phyloP scores from a whole-genome alignment of 1,284 basidiomycete species.

The Meira nashicola region DNA sequence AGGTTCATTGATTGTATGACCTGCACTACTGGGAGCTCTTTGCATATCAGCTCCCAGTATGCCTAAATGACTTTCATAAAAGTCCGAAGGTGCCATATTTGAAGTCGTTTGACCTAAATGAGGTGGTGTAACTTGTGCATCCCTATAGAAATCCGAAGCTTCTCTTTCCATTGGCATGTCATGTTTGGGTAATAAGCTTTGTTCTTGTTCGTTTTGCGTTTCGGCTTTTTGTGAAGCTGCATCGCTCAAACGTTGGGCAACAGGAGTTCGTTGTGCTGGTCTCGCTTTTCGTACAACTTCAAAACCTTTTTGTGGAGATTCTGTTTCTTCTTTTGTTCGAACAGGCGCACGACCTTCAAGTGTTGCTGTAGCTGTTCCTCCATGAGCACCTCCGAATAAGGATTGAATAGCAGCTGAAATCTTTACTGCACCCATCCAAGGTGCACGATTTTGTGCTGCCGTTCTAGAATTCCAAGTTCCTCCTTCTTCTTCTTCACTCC shows the following conservation, averaged over 20 bases:
- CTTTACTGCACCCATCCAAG: constrained; percentile 37
- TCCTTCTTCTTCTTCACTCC: constrained; percentile 2
- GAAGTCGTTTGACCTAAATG: not conserved
- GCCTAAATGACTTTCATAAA: constrained; percentile 8
- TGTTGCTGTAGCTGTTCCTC: not conserved
- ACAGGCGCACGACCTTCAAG: not conserved
- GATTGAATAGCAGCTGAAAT: constrained; percentile 31
- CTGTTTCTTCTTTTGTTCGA: constrained; percentile 2
- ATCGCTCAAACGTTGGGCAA: constrained; percentile 4
- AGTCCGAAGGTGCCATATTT: not conserved
- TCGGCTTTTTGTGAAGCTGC: constrained; percentile 18
- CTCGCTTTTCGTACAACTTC: constrained; percentile 33
- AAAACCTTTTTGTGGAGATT: constrained; percentile 26
- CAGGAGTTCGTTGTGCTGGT: constrained; percentile 15
- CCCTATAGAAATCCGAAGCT: not conserved
- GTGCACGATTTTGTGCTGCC: constrained; percentile 18
- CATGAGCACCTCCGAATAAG: constrained; percentile 15
- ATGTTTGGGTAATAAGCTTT: not conserved
- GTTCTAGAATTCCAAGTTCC: constrained; percentile 16
- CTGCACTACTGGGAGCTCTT: constrained; percentile 12
- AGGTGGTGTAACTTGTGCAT: not conserved
- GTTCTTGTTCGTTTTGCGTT: constrained; percentile 19
- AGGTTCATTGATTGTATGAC: not conserved
- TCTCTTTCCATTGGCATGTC: not conserved
- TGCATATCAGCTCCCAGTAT: constrained; percentile 17